A percentile compares a stretch with the other conserved stretches of the same genome.
Evolutionary conservation across 2,329 filamentous ascomycete genomes (phyloP).

Genomic region (Plectosphaerella cucumerina): DNA sequence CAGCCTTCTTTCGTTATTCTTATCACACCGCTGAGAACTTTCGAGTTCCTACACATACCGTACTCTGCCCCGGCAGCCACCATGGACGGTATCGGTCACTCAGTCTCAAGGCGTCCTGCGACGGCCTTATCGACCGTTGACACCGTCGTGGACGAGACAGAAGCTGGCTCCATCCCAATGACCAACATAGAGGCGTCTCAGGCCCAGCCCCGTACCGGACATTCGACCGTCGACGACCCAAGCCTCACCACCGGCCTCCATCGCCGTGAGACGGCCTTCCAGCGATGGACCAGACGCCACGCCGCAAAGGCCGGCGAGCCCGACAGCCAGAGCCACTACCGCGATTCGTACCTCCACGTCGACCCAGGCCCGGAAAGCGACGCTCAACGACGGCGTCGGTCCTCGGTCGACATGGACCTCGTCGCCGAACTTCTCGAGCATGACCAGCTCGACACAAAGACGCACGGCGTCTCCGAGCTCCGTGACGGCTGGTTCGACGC

Average conservation of each 20-base stretch:
- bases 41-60: too few species aligned
- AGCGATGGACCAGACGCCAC: neutral
- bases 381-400: neutral
- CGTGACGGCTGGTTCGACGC: slow-evolving; percentile 46
- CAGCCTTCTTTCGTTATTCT: too few species aligned
- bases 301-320: neutral
- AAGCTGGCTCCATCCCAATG: neutral
- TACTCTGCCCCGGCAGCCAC: too few species aligned
- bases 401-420: slow-evolving; percentile 18
- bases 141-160: neutral
- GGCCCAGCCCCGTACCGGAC: neutral
- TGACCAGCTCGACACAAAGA: slow-evolving; percentile 29
- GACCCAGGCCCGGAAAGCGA: neutral
- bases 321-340: neutral
- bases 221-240: neutral
- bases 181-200: neutral
- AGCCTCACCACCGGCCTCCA: neutral
- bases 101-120: too few species aligned
- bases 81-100: too few species aligned
- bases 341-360: neutral
- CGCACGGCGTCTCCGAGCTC: slow-evolving; percentile 37
- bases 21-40: too few species aligned
- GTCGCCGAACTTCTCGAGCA: slow-evolving; percentile 28
- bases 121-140: neutral
- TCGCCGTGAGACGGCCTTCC: neutral